Conservation (phyloP, 495 filamentous ascomycete genomes). For the Halenospora varia region DNA sequence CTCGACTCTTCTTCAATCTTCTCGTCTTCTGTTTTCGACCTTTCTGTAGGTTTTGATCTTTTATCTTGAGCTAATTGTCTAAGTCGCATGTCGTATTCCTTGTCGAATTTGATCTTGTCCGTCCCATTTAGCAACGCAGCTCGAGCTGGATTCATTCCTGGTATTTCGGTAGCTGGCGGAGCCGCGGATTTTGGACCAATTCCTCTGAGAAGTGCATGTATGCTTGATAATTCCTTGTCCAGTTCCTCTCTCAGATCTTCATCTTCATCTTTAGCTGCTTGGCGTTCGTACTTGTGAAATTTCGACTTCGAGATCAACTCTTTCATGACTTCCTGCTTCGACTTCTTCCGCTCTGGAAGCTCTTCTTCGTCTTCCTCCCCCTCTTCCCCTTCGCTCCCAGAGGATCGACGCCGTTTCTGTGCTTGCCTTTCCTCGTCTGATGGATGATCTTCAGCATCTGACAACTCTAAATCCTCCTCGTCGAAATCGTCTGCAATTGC, state of each 20-base stretch:
- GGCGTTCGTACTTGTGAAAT: constrained; percentile 86
- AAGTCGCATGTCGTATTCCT: constrained; percentile 79
- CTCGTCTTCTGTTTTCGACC: constrained; percentile 90
- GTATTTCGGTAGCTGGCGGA: constrained; percentile 26
- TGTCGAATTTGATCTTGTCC: constrained; percentile 61
- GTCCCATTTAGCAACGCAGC: constrained; percentile 55
- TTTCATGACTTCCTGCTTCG: constrained; percentile 92
- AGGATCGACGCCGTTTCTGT: constrained; percentile 55
- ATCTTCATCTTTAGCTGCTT: constrained; percentile 90
- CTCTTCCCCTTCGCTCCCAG: constrained; percentile 37
- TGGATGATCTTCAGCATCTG: constrained; percentile 50
- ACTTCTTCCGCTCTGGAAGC: constrained; percentile 78
- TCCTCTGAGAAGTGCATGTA: constrained; percentile 67
- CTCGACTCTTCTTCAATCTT: constrained; percentile 69
- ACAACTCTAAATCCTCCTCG: constrained; percentile 53
- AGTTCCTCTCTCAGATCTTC: constrained; percentile 79
- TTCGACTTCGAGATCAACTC: constrained; percentile 98
- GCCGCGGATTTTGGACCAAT: constrained; percentile 36
- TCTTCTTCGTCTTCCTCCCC: constrained; percentile 42
- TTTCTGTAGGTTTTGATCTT: constrained; percentile 76
- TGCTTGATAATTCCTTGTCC: constrained; percentile 68
- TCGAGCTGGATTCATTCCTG: constrained; percentile 46
- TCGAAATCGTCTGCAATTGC: constrained; percentile 66
- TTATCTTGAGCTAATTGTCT: constrained; percentile 78
- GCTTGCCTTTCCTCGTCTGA: constrained; percentile 42